Percentiles rank a stretch among this genome's conserved stretches.
phyloP scores from a whole-genome alignment of 1,139 yeast genomes.

The Lodderomyces oxycetoniae region DNA sequence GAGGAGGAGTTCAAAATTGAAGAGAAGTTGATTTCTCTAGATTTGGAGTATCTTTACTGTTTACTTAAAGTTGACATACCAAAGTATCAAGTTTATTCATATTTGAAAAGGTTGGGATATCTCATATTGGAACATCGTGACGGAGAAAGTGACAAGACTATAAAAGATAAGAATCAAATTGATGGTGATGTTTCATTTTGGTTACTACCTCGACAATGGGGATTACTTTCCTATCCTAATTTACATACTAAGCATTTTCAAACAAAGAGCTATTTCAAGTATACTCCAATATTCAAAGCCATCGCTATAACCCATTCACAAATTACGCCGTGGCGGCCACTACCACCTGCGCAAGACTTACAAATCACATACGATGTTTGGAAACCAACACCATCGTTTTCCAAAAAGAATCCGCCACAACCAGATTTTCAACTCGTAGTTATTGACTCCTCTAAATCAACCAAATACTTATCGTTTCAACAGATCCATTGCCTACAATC shows the following conservation, averaged over 20 bases:
- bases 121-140: conserved; percentile 39
- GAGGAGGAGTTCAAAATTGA: conserved; percentile 24
- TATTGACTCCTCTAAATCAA: conserved; percentile 42
- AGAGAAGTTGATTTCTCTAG: conserved; percentile 37
- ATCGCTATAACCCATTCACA: conserved; percentile 30
- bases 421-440: conserved; percentile 78
- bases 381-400: conserved; percentile 75
- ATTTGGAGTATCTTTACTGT: conserved; percentile 64
- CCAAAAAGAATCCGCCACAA: conserved; percentile 61
- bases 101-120: conserved; percentile 77
- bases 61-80: conserved; percentile 45
- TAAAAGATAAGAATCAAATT: background rate
- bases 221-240: conserved; percentile 12
- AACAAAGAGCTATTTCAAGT: conserved; percentile 31
- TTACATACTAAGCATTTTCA: conserved; percentile 17
- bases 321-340: conserved; percentile 6
- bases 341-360: conserved; percentile 4
- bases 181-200: conserved; percentile 6
- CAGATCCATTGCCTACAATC: conserved; percentile 33
- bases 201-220: conserved; percentile 12
- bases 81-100: conserved; percentile 64
- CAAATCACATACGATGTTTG: conserved; percentile 60
- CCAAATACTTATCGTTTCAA: conserved; percentile 48
- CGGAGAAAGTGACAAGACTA: conserved; percentile 8
- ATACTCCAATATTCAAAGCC: conserved; percentile 36